Evolutionary conservation across 2,329 filamentous ascomycete genomes (phyloP), one percentile per base, ranked within the genome.

Genomic region (Scedosporium minutisporum): DNA sequence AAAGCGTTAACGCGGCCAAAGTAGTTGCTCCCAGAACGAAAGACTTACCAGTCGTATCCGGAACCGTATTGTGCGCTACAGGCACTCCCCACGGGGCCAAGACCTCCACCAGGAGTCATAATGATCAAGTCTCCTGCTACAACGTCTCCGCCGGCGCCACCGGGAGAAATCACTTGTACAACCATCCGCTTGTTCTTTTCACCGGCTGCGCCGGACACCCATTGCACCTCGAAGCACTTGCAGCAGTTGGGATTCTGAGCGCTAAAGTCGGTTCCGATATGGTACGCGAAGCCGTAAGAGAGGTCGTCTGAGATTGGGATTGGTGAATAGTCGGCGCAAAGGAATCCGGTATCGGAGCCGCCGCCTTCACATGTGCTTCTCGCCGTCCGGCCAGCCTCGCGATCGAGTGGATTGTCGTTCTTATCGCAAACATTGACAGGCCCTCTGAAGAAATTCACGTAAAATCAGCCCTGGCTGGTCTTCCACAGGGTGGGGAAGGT

Each of bases 221-320:
- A 68, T 48, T 65, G 23, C 9, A 68, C 60, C 57, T 67, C 57
- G 62, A 65, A 65, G 62, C 67, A 68, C 59, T 67, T 66, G 65
- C 67, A 68, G 64, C 67, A 68, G 57, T 64, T 66, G n/a, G 67
- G 58, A 42, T 67, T 65, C 63, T 65, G 64, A 18, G 63, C 58
- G 38, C 21, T 62, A 23, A 65, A 63, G 62, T 60, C 64, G 48
- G 63, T 64, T 12, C 64, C 64, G 23, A 67, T 63, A 33, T 66
- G 65, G 62, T 67, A 66, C 14, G 65, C 66, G 51, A 66, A 68
- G 42, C 65, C 67, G 62, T 67, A 67, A 9, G 65, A 64, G 4
- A 69, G 63, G 29, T 69, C 64, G 14, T 67, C 61, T 4, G 62
- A 33, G 3, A 68, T 61, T 1, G 67, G 66, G 18, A 63, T 58